A percentile compares a stretch with the other conserved stretches of the same genome.
Evolutionary conservation across 208 protist species (phyloP).

Genomic region (Trypanosoma mega): DNA sequence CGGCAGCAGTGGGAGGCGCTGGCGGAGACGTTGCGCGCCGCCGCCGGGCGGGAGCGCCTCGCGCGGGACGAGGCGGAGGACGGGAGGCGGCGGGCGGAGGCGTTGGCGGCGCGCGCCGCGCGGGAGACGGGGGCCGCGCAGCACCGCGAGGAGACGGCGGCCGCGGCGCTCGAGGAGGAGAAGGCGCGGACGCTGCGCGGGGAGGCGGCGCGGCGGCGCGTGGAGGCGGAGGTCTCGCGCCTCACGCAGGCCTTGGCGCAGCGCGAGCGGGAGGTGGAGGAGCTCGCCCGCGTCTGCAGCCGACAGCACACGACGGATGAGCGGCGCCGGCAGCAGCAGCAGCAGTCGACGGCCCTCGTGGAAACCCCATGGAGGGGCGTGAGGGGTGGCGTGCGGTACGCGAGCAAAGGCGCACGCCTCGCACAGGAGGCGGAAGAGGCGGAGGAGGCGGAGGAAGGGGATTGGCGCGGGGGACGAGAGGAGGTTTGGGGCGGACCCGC

Average conservation of each 20-base stretch:
- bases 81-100: conserved; percentile 25
- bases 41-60: conserved; percentile 16
- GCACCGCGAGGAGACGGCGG: conserved; percentile 13
- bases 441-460: too few species aligned
- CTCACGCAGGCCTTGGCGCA: conserved; percentile 33
- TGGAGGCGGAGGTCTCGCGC: conserved; percentile 27
- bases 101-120: conserved; percentile 21
- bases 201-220: conserved; percentile 22
- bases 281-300: conserved; percentile 40
- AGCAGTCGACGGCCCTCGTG: conserved; percentile 1
- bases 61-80: conserved; percentile 26
- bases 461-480: too few species aligned
- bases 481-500: background rate
- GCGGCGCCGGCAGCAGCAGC: background rate
- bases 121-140: conserved; percentile 29
- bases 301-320: conserved; percentile 41
- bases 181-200: conserved; percentile 20
- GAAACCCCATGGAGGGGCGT: background rate
- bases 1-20: conserved; percentile 25
- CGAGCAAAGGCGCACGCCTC: too few species aligned
- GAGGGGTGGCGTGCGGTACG: too few species aligned
- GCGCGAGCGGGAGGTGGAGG: conserved; percentile 54
- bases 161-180: conserved; percentile 33
- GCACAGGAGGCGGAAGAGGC: too few species aligned
- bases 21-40: conserved; percentile 23